A percentile compares a stretch with the other conserved stretches of the same genome.
phyloP scores from a whole-genome alignment of 2,329 filamentous ascomycete genomes.

The Pseudocercospora vitis region DNA sequence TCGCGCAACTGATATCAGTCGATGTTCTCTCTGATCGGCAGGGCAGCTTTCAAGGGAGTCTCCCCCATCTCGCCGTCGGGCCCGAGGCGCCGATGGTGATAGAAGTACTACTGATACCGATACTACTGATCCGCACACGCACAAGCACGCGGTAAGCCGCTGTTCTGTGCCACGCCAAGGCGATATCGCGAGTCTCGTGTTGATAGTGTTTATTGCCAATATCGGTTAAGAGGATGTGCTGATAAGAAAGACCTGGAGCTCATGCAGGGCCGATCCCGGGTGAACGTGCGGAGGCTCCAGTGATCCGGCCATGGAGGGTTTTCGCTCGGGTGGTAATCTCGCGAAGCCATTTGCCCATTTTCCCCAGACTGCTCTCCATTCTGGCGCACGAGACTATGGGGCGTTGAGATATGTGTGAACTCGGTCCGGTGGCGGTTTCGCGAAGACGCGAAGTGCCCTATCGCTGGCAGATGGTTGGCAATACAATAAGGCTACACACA shows the following conservation, averaged over 20 bases:
- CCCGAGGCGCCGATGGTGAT: neutral
- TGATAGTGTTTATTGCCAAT: slow-evolving; percentile 6
- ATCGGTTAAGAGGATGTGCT: neutral
- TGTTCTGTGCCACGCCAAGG: neutral
- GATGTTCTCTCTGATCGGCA: too few relatives aligned
- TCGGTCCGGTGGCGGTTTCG: too few relatives aligned
- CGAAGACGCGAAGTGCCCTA: neutral
- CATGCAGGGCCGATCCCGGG: neutral
- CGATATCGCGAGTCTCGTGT: neutral
- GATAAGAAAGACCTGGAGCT: neutral
- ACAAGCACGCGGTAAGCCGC: too few relatives aligned
- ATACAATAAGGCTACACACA: too few relatives aligned
- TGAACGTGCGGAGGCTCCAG: slow-evolving; percentile 6
- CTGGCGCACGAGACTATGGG: too few relatives aligned
- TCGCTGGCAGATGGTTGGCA: neutral
- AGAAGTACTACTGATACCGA: neutral
- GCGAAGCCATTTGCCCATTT: neutral
- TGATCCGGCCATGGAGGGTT: neutral
- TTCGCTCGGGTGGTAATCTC: neutral
- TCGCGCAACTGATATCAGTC: too few relatives aligned
- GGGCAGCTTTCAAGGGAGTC: neutral
- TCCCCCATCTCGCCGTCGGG: neutral
- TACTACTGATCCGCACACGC: too few relatives aligned
- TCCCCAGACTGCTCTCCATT: too few relatives aligned
- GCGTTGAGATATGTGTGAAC: too few relatives aligned